phyloP scores from a whole-genome alignment of 345 rosid genomes.

The Syzygium oleosum region DNA sequence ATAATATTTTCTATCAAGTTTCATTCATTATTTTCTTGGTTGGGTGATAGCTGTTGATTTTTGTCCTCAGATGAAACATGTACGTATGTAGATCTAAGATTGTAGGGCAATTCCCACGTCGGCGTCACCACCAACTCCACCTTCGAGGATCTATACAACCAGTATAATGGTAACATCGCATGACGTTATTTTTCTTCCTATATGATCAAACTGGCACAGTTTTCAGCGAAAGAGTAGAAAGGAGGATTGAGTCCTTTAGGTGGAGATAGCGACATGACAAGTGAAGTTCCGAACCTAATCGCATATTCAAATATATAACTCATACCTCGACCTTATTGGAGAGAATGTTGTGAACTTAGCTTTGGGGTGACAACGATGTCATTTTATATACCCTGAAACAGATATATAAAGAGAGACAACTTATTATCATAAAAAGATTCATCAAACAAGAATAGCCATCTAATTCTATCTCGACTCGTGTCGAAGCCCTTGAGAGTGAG shows the following conservation, averaged over 20 bases:
- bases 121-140: neutral
- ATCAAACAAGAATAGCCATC: neutral
- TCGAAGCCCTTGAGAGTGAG: neutral
- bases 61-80: neutral
- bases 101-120: neutral
- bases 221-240: neutral
- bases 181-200: neutral
- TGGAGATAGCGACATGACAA: neutral
- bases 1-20: neutral
- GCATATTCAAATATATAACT: neutral
- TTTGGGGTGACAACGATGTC: neutral
- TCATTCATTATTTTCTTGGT: neutral
- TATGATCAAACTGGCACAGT: neutral
- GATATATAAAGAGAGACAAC: too few species aligned
- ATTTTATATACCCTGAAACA: neutral
- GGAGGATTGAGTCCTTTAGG: neutral
- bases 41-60: neutral
- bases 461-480: rapidly evolving
- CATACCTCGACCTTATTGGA: rapidly evolving
- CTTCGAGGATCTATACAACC: neutral
- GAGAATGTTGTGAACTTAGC: neutral
- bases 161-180: neutral
- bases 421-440: neutral
- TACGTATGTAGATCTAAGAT: neutral
- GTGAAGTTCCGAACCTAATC: neutral